Conservation (phyloP, 2,329 filamentous ascomycete genomes). For the Diaporthe ampelina region DNA sequence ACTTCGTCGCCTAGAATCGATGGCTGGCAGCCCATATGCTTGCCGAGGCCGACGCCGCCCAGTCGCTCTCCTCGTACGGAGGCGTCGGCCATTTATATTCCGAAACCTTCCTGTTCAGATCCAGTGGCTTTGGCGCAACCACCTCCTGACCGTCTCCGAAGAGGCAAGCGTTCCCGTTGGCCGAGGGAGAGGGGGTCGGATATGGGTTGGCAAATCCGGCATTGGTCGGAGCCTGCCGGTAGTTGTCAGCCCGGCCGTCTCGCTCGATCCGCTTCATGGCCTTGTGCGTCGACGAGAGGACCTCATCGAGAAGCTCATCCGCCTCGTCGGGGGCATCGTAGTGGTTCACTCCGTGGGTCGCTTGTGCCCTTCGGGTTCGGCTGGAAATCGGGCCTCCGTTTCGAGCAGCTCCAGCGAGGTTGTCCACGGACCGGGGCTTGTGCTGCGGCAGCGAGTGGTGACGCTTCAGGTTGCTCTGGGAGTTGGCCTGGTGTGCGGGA, state of each 20-base stretch:
- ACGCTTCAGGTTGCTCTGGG: slow-evolving; percentile 70
- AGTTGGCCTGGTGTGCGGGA: slow-evolving; percentile 65
- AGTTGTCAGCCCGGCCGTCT: slow-evolving; percentile 59
- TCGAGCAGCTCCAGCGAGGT: slow-evolving; percentile 69
- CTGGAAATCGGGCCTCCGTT: slow-evolving; percentile 76
- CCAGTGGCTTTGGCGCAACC: slow-evolving; percentile 77
- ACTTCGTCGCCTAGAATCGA: slow-evolving; percentile 63
- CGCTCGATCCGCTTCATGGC: slow-evolving; percentile 80
- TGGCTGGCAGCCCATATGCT: slow-evolving; percentile 83
- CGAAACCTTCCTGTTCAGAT: slow-evolving; percentile 72
- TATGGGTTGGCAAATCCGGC: slow-evolving; percentile 73
- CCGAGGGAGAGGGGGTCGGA: slow-evolving; percentile 80
- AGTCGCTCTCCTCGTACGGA: slow-evolving; percentile 93
- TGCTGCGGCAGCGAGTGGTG: slow-evolving; percentile 76
- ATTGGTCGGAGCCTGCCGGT: slow-evolving; percentile 76
- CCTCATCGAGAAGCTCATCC: slow-evolving; percentile 94
- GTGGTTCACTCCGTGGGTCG: slow-evolving; percentile 80
- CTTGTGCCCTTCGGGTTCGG: slow-evolving; percentile 83
- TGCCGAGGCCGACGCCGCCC: slow-evolving; percentile 85
- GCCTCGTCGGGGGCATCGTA: slow-evolving; percentile 98
- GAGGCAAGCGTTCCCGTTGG: slow-evolving; percentile 82
- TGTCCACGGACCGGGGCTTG: slow-evolving; percentile 75
- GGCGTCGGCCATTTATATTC: slow-evolving; percentile 91
- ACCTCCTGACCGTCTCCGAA: slow-evolving; percentile 77
- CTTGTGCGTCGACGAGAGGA: slow-evolving; percentile 80